These are phyloP conservation scores for Eutrema salsugineum DNA, from an alignment of 441 rosid species.

Conservation along the genomic window DNA sequence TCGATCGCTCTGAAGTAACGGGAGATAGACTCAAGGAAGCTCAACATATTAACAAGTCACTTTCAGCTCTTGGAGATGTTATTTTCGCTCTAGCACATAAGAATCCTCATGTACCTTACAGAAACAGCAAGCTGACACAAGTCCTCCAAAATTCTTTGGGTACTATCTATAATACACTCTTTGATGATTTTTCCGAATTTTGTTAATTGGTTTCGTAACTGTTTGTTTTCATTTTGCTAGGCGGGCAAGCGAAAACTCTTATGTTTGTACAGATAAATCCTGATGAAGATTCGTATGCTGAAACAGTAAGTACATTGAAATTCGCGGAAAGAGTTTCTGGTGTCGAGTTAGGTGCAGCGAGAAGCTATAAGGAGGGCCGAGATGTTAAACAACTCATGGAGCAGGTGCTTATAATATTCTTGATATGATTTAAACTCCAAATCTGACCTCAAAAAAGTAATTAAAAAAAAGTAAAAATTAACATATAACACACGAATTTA, in stretches of 20 bases:
- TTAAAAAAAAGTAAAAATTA: neutral
- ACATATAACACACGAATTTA: neutral
- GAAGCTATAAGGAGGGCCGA: constrained; percentile 67
- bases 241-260: constrained; percentile 85
- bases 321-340: constrained; percentile 92
- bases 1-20: constrained; percentile 79
- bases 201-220: neutral
- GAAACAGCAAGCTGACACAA: constrained; percentile 94
- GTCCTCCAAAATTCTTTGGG: constrained; percentile 84
- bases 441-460: neutral
- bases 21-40: constrained; percentile 81
- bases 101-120: constrained; percentile 73
- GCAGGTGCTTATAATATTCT: constrained; percentile 40
- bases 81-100: constrained; percentile 80
- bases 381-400: constrained; percentile 79
- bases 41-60: constrained; percentile 81
- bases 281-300: constrained; percentile 67
- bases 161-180: constrained; percentile 17
- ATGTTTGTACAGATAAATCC: constrained; percentile 94
- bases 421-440: neutral
- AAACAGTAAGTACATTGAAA: constrained; percentile 78
- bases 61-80: constrained; percentile 89
- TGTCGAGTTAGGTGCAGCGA: constrained; percentile 84
- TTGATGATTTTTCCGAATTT: neutral
- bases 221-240: constrained; percentile 32